Conservation (phyloP, 2,329 filamentous ascomycete species). For the Penicillium expansum region DNA sequence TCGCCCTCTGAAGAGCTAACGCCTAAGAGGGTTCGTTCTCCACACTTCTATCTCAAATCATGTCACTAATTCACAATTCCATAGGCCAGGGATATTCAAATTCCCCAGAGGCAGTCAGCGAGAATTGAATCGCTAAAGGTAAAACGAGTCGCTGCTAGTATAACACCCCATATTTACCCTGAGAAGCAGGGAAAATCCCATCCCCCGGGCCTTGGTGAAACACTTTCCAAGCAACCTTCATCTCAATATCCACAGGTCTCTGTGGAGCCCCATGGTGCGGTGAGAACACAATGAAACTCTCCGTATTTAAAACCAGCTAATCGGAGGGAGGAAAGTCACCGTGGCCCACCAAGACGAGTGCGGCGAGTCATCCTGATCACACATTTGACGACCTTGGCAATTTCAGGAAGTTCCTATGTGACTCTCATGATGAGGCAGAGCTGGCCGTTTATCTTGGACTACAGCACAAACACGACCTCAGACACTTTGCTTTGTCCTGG, state of each 20-base stretch:
- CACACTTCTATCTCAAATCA: too few relatives aligned
- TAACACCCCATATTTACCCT: not conserved
- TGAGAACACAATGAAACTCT: not conserved
- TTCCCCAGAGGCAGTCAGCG: not conserved
- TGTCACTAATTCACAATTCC: not conserved
- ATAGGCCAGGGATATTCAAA: not conserved
- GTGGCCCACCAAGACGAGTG: not conserved
- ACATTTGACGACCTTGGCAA: not conserved
- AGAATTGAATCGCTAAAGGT: not conserved
- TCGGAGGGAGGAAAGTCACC: not conserved
- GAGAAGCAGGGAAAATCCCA: not conserved
- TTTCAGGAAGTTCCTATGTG: not conserved
- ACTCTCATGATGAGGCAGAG: not conserved
- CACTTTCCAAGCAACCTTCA: not conserved
- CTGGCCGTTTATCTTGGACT: not conserved
- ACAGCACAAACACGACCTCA: not conserved
- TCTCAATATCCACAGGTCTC: not conserved
- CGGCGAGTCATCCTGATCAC: not conserved
- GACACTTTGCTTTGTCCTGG: slow-evolving; percentile 1
- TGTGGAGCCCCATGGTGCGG: not conserved
- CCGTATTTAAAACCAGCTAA: not conserved
- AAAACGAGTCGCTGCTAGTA: not conserved
- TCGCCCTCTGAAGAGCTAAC: not conserved
- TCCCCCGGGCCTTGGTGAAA: too few relatives aligned
- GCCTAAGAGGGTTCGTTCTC: not conserved